Evolutionary conservation across 192 early-diverging fungal genomes (phyloP).

Genomic region (Geranomyces variabilis): DNA sequence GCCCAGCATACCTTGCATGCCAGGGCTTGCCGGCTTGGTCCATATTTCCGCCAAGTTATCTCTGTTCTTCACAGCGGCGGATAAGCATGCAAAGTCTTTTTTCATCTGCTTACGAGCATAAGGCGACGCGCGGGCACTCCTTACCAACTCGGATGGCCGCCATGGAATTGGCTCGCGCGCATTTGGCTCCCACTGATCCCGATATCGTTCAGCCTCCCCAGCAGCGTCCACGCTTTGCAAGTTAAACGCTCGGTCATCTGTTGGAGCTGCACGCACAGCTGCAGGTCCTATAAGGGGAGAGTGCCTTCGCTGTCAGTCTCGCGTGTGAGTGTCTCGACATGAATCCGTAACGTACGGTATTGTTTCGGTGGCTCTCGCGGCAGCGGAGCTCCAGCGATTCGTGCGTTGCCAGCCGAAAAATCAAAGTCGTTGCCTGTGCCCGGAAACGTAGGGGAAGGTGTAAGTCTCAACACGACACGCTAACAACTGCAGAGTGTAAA

Average conservation of each 20-base stretch:
- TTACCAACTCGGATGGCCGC: conserved; percentile 23
- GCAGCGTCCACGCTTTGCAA: too few species aligned
- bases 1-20: too few species aligned
- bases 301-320: too few species aligned
- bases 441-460: too few species aligned
- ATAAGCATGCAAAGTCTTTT: neutral
- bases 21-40: conserved; percentile 21
- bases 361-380: conserved; percentile 1
- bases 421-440: conserved; percentile 48
- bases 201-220: neutral
- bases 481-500: too few species aligned
- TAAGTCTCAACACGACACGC: too few species aligned
- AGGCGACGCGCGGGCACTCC: neutral
- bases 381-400: neutral
- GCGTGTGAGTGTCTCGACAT: too few species aligned
- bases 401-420: conserved; percentile 33
- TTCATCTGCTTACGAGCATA: neutral
- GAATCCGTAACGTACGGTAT: too few species aligned
- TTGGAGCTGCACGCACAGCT: too few species aligned
- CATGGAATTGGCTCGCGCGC: conserved; percentile 4
- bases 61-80: conserved; percentile 14
- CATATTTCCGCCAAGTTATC: conserved; percentile 32
- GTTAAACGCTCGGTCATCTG: too few species aligned
- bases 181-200: neutral
- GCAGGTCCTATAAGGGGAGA: too few species aligned